Percentiles rank a stretch among this genome's conserved stretches.
Conservation (phyloP, 306 rosid species). For the Cicer arietinum region DNA sequence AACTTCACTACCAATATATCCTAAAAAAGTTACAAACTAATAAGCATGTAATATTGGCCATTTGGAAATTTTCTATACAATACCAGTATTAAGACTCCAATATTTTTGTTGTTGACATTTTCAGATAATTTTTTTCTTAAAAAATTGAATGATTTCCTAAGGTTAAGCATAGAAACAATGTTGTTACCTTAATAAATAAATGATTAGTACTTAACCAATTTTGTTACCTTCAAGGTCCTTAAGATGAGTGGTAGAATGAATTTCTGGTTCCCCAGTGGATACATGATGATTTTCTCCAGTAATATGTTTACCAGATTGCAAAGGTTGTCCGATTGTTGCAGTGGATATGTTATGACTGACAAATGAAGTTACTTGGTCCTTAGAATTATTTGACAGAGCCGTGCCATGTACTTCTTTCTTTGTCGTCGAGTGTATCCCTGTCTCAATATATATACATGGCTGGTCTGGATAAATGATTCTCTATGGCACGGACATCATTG, state of each 20-base stretch:
- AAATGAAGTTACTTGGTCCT: constrained; percentile 13
- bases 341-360: neutral
- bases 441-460: neutral
- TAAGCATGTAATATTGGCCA: too few species aligned
- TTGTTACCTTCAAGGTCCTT: constrained; percentile 17
- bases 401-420: neutral
- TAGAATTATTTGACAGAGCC: neutral
- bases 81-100: neutral
- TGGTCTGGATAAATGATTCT: constrained; percentile 10
- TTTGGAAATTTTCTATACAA: too few species aligned
- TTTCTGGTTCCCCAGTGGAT: neutral
- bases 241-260: neutral
- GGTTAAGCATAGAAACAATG: neutral
- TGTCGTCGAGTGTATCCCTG: neutral
- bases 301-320: neutral
- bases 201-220: neutral
- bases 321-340: neutral
- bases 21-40: neutral
- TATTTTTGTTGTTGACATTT: neutral
- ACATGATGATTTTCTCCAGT: constrained; percentile 8
- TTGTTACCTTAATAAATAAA: neutral
- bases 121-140: neutral
- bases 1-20: neutral
- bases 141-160: neutral
- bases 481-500: constrained; percentile 19